These are phyloP conservation scores for Cnidoscolus chayamansa DNA, from an alignment of 441 rosid species.

Conservation along the genomic window DNA sequence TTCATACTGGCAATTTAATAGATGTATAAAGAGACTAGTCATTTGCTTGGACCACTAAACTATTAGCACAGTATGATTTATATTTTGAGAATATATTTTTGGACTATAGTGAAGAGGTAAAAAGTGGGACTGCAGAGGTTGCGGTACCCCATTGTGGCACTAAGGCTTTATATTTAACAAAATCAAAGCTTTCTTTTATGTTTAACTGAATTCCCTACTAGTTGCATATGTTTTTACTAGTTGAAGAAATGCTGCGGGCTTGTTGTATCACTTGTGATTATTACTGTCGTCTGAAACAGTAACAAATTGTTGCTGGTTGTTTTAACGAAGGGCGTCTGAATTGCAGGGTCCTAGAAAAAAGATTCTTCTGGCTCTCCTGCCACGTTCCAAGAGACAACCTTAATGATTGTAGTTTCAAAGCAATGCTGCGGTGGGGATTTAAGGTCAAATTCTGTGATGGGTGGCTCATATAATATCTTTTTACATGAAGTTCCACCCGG, in stretches of 20 bases:
- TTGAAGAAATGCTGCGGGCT: not conserved
- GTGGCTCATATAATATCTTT: not conserved
- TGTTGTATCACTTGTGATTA: not conserved
- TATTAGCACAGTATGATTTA: not conserved
- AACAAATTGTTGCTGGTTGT: too few species aligned
- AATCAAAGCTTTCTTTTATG: not conserved
- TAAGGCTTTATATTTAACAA: not conserved
- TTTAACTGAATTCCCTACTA: not conserved
- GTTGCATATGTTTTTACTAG: not conserved
- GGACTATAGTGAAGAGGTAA: not conserved
- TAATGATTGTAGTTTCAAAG: slow-evolving; percentile 10
- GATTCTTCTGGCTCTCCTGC: slow-evolving; percentile 66
- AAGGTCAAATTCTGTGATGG: not conserved
- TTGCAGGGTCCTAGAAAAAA: slow-evolving; percentile 95
- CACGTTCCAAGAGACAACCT: slow-evolving; percentile 51
- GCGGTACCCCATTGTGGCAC: not conserved
- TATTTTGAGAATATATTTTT: not conserved
- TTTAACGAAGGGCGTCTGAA: slow-evolving; percentile 13
- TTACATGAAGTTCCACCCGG: slow-evolving; percentile 14
- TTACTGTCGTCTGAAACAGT: not conserved
- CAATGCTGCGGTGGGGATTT: not conserved
- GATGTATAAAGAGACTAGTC: not conserved
- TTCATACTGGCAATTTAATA: not conserved
- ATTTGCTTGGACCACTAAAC: too few species aligned
- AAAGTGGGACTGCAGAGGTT: not conserved